Percentiles rank a stretch among this genome's conserved stretches.
Evolutionary conservation across 2,329 filamentous ascomycete genomes (phyloP).

Genomic region (Cladophialophora yegresii): DNA sequence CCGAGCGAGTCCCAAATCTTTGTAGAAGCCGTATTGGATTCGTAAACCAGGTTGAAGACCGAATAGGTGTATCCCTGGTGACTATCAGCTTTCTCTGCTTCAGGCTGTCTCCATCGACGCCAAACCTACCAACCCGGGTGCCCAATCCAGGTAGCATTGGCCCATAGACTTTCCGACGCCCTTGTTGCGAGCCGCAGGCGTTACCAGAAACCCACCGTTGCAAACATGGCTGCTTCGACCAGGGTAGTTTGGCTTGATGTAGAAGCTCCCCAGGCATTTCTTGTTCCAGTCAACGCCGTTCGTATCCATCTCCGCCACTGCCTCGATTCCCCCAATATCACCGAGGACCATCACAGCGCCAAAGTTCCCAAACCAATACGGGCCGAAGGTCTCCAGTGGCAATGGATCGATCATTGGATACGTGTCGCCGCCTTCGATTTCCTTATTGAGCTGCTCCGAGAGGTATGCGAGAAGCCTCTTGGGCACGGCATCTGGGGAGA

Average conservation of each 20-base stretch:
- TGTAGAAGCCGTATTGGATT: slow-evolving; percentile 87
- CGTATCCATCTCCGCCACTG: slow-evolving; percentile 52
- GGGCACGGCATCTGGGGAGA: slow-evolving; percentile 74
- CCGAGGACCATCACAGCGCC: slow-evolving; percentile 84
- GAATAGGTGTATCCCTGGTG: slow-evolving; percentile 79
- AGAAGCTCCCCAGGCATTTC: slow-evolving; percentile 84
- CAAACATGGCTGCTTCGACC: slow-evolving; percentile 88
- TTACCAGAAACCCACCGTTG: slow-evolving; percentile 73
- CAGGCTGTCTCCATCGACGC: slow-evolving; percentile 14
- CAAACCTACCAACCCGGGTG: slow-evolving; percentile 60
- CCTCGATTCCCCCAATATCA: slow-evolving; percentile 65
- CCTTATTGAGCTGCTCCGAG: slow-evolving; percentile 80
- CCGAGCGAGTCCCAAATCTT: slow-evolving; percentile 89
- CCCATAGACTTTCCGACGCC: slow-evolving; percentile 76
- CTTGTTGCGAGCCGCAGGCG: slow-evolving; percentile 70
- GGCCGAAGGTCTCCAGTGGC: slow-evolving; percentile 70
- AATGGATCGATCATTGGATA: slow-evolving; percentile 84
- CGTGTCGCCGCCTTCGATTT: slow-evolving; percentile 88
- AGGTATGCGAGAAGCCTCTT: slow-evolving; percentile 73
- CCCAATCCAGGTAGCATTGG: slow-evolving; percentile 75
- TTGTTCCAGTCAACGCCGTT: slow-evolving; percentile 72
- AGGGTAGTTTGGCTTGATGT: slow-evolving; percentile 92
- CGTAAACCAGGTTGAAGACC: slow-evolving; percentile 92
- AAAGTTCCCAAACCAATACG: slow-evolving; percentile 91
- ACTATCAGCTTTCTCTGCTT: slow-evolving; percentile 33